phyloP scores from a whole-genome alignment of 192 early-diverging fungal genomes.

The Umbelopsis sp. region DNA sequence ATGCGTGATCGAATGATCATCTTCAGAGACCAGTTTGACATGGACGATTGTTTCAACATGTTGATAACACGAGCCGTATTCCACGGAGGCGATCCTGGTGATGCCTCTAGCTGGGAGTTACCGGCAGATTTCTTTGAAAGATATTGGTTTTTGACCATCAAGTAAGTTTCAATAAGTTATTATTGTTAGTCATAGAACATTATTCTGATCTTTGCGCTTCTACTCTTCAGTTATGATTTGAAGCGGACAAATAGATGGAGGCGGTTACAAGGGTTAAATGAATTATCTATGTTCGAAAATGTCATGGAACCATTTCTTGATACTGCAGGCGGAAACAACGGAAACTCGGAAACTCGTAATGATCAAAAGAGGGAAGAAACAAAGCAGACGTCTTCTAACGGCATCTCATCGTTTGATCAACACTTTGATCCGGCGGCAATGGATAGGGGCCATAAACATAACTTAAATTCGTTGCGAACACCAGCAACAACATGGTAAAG shows the following conservation, averaged over 20 bases:
- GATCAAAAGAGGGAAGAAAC: neutral
- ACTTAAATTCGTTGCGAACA: neutral
- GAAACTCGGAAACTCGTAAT: neutral
- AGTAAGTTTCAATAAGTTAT: conserved; percentile 18
- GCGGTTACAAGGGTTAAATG: conserved; percentile 10
- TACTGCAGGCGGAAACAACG: conserved; percentile 6
- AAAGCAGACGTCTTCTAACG: neutral
- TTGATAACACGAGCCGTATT: conserved; percentile 28
- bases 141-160: conserved; percentile 36
- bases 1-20: conserved; percentile 50
- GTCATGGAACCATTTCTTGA: conserved; percentile 11
- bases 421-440: neutral
- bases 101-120: conserved; percentile 38
- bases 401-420: neutral
- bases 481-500: neutral
- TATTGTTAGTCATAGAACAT: neutral
- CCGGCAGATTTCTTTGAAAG: conserved; percentile 36
- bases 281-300: conserved; percentile 7
- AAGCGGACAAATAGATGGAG: conserved; percentile 25
- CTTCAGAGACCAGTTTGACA: conserved; percentile 41
- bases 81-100: conserved; percentile 39
- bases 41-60: conserved; percentile 40
- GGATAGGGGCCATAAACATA: neutral
- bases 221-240: conserved; percentile 11
- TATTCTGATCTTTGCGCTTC: neutral